phyloP scores from a whole-genome alignment of 2,329 filamentous ascomycete species.

The Beauveria sp. region DNA sequence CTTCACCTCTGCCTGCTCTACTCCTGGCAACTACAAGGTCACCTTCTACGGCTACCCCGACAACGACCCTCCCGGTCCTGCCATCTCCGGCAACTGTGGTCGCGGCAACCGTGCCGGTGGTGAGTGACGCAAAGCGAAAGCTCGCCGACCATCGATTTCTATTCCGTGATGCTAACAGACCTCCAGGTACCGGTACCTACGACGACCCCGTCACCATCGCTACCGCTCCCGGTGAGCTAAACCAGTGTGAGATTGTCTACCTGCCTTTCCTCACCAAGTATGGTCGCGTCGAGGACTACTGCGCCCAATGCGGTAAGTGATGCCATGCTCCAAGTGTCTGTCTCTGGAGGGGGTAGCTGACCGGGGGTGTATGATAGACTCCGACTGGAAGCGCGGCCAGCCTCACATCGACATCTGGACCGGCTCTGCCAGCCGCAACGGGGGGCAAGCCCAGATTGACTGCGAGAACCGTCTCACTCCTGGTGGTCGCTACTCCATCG shows the following conservation, averaged over 20 bases:
- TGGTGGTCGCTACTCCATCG: slow-evolving; percentile 16
- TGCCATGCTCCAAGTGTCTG: not conserved
- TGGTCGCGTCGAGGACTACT: slow-evolving; percentile 15
- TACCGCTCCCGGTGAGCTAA: slow-evolving; percentile 16
- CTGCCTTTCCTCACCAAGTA: slow-evolving; percentile 18
- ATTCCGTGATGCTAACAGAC: not conserved
- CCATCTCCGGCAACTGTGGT: slow-evolving; percentile 15
- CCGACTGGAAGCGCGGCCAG: slow-evolving; percentile 14
- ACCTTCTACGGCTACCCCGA: slow-evolving; percentile 18
- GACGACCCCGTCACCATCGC: slow-evolving; percentile 17
- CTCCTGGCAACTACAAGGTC: slow-evolving; percentile 15
- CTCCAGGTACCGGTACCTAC: slow-evolving; percentile 15
- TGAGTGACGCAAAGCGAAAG: not conserved
- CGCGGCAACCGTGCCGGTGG: slow-evolving; percentile 15
- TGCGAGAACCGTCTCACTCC: slow-evolving; percentile 16
- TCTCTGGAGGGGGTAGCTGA: not conserved
- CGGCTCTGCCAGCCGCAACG: slow-evolving; percentile 13
- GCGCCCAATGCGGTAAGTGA: slow-evolving; percentile 15
- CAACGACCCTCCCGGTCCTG: slow-evolving; percentile 16
- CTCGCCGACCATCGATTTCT: too few species aligned
- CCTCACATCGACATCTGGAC: slow-evolving; percentile 18
- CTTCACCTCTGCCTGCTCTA: slow-evolving; percentile 14
- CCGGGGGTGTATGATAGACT: not conserved
- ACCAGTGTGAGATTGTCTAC: slow-evolving; percentile 17
- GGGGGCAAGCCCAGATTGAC: slow-evolving; percentile 17